Evolutionary conservation across 805 yeast genomes (phyloP).

Genomic region (Saccharomycopsis fodiens): DNA sequence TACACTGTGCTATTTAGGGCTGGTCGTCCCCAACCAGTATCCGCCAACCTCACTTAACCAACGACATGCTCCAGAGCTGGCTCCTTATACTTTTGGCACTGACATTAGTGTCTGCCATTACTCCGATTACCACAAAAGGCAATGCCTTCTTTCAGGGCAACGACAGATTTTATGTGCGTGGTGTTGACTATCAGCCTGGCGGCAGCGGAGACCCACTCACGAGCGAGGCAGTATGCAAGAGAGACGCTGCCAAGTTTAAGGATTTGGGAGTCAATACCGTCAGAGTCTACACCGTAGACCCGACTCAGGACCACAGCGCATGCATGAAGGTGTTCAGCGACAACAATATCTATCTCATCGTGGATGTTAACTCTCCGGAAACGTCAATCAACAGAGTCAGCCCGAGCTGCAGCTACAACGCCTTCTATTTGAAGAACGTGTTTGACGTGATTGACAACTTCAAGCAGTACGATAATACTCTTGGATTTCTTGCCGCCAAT

Average conservation of each 20-base stretch:
- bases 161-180: conserved; percentile 74
- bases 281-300: conserved; percentile 71
- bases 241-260: conserved; percentile 60
- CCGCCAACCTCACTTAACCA: no score
- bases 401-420: conserved; percentile 61
- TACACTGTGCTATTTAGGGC: no score
- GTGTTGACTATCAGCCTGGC: conserved; percentile 94
- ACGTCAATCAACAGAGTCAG: conserved; percentile 57
- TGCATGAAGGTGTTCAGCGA: conserved; percentile 62
- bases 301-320: conserved; percentile 54
- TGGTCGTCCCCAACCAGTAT: no score
- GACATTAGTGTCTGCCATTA: conserved; percentile 2
- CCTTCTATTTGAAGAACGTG: conserved; percentile 72
- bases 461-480: conserved; percentile 53
- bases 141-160: conserved; percentile 54
- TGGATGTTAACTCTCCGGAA: conserved; percentile 68
- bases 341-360: conserved; percentile 64
- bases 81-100: neutral
- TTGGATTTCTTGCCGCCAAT: conserved; percentile 77
- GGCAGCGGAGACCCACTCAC: conserved; percentile 65
- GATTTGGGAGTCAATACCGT: conserved; percentile 68
- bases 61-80: neutral
- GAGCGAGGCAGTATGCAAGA: conserved; percentile 47
- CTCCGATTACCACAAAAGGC: conserved; percentile 37
- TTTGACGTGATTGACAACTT: conserved; percentile 75